phyloP scores from a whole-genome alignment of 2,329 filamentous ascomycete genomes.

The Acarospora socialis region DNA sequence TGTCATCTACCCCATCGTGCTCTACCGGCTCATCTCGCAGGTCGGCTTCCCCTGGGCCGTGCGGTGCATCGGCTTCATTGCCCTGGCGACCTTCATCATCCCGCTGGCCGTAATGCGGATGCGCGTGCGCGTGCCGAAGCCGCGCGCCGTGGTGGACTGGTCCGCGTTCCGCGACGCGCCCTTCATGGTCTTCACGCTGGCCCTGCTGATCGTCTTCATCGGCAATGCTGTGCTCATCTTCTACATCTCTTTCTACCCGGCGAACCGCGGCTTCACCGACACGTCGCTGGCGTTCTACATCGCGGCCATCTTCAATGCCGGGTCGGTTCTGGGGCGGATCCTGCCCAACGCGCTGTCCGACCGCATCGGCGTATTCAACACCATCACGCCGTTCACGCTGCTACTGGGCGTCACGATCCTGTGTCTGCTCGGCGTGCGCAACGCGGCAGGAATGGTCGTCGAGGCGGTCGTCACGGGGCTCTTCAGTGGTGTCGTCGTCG shows the following conservation, averaged over 20 bases:
- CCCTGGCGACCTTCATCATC: slow-evolving; percentile 5
- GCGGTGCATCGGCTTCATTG: too few relatives aligned
- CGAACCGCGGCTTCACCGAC: slow-evolving; percentile 19
- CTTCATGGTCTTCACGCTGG: slow-evolving; percentile 24
- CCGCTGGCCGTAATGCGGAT: slow-evolving; percentile 1
- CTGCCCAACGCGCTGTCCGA: slow-evolving; percentile 26
- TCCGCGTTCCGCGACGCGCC: slow-evolving; percentile 26
- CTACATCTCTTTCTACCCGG: slow-evolving; percentile 27
- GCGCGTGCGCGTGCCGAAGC: not conserved
- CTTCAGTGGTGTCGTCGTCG: slow-evolving; percentile 26
- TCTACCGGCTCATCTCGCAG: slow-evolving; percentile 6
- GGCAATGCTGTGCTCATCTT: slow-evolving; percentile 27
- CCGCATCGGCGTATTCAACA: slow-evolving; percentile 25
- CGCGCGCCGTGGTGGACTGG: slow-evolving; percentile 25
- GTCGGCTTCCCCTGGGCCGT: too few relatives aligned
- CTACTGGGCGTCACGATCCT: slow-evolving; percentile 21
- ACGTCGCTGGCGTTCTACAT: slow-evolving; percentile 28
- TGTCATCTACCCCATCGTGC: slow-evolving; percentile 8
- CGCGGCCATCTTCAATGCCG: slow-evolving; percentile 29
- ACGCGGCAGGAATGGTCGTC: slow-evolving; percentile 20
- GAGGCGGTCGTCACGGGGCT: slow-evolving; percentile 24
- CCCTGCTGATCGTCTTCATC: slow-evolving; percentile 25
- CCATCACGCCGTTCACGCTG: slow-evolving; percentile 20
- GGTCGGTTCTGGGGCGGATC: slow-evolving; percentile 27
- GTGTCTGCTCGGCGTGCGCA: slow-evolving; percentile 21